A percentile compares a stretch with the other conserved stretches of the same genome.
Evolutionary conservation across 177 flowering plant genomes (phyloP).

Genomic region (Vitis hybrid): DNA sequence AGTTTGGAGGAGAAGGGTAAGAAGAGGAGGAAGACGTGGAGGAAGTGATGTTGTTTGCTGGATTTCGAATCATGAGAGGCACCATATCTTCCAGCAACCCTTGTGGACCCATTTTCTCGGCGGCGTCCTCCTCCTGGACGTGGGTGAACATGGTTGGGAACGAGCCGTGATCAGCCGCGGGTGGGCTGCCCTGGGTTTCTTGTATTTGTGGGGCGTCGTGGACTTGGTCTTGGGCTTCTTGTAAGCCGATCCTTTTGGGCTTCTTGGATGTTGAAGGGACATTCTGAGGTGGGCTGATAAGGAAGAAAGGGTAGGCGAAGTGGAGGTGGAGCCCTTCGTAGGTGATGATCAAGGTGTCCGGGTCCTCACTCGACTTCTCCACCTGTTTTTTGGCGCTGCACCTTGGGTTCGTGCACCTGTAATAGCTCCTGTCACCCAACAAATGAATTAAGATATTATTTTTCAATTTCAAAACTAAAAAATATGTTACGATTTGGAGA

Average conservation of each 20-base stretch:
- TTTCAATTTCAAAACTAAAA: too few relatives aligned
- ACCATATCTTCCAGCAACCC: slow-evolving; percentile 93
- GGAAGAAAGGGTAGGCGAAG: slow-evolving; percentile 61
- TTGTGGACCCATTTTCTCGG: slow-evolving; percentile 27
- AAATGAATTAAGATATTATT: neutral
- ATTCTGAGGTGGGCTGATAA: slow-evolving; percentile 13
- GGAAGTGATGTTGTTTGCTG: slow-evolving; percentile 21
- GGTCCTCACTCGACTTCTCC: slow-evolving; percentile 72
- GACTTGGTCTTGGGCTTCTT: neutral
- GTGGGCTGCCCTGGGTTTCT: slow-evolving; percentile 13
- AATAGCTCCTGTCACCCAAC: slow-evolving; percentile 65
- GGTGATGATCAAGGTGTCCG: slow-evolving; percentile 73
- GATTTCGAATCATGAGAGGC: slow-evolving; percentile 60
- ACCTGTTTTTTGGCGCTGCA: slow-evolving; percentile 94
- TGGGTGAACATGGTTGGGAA: too few relatives aligned
- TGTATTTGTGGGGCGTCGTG: slow-evolving; percentile 1
- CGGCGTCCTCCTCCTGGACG: too few relatives aligned
- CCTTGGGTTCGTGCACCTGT: slow-evolving; percentile 88
- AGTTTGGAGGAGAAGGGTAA: slow-evolving; percentile 39
- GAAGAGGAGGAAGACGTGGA: slow-evolving; percentile 39
- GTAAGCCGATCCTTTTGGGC: slow-evolving; percentile 22
- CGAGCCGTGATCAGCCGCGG: too few relatives aligned
- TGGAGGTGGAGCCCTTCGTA: slow-evolving; percentile 97
- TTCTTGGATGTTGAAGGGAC: slow-evolving; percentile 43
- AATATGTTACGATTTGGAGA: too few relatives aligned